Conservation (phyloP, 2,329 filamentous ascomycete genomes). For the Aaosphaeria pasadenensis region DNA sequence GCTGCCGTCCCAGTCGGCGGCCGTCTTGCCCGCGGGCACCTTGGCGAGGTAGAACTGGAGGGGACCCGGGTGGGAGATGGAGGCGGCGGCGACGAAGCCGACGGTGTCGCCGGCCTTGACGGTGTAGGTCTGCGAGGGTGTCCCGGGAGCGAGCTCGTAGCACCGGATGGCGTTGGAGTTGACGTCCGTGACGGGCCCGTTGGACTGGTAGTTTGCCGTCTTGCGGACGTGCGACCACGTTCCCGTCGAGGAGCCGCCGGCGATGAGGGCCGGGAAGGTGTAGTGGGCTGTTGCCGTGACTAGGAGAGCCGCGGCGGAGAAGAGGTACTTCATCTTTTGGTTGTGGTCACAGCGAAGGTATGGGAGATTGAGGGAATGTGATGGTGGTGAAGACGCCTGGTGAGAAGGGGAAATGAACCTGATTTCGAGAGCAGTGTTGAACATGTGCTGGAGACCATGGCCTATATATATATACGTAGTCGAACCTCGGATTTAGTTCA, state of each 20-base stretch:
- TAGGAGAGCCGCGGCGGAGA: slow-evolving; percentile 15
- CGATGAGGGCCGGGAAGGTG: slow-evolving; percentile 30
- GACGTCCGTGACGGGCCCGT: slow-evolving; percentile 28
- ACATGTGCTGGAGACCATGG: neutral
- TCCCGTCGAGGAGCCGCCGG: slow-evolving; percentile 15
- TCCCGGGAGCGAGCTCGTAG: slow-evolving; percentile 19
- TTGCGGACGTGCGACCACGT: slow-evolving; percentile 36
- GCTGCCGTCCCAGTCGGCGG: slow-evolving; percentile 28
- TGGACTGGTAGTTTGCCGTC: slow-evolving; percentile 34
- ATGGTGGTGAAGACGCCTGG: neutral
- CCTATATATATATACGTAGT: neutral
- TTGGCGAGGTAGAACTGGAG: slow-evolving; percentile 39
- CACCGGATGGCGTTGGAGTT: slow-evolving; percentile 25
- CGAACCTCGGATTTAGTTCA: too few relatives aligned
- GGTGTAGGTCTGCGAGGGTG: slow-evolving; percentile 4
- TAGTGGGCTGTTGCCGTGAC: slow-evolving; percentile 29
- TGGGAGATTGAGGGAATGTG: neutral
- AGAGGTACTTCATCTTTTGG: slow-evolving; percentile 26
- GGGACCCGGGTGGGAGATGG: slow-evolving; percentile 31
- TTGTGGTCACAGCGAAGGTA: neutral
- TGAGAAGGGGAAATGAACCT: neutral
- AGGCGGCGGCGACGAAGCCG: slow-evolving; percentile 25
- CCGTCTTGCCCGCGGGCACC: slow-evolving; percentile 28
- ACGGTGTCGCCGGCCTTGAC: slow-evolving; percentile 26
- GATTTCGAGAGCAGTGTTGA: neutral